Evolutionary conservation across 768 basidiomycete genomes (phyloP), one percentile per base, ranked within the genome.

Genomic region (Boletus subcaerulescens): DNA sequence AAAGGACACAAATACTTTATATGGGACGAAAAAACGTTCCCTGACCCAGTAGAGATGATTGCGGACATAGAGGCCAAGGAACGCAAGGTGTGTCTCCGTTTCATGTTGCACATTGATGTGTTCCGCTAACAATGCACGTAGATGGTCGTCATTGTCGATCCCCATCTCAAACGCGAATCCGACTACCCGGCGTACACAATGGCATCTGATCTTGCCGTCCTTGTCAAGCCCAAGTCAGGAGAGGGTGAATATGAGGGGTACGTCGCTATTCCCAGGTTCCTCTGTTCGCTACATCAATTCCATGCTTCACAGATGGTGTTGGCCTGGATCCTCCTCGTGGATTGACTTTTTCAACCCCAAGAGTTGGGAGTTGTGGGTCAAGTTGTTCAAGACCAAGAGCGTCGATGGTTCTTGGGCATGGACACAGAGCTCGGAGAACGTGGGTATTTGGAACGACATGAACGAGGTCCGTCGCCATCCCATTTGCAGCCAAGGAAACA

Each of bases 371-470:
- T 93, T 93, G 86, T 99, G 95, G 95, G 86, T 78, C 55, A 76
- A 78, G 5, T 76, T 96, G 55, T 98, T 97, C 78, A 87, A 87
- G 71, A 77, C 76, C 10, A 71, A 77, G 57, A 71, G 75, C 45
- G 73, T 76, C 32, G 73, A 77, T 56, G 81, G 77, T 44, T 73
- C 77, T n/a, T 92, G 85, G 82, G 75, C 83, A 8, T 92, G 91
- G 88, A 82, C 77, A 0, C 73, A 90, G 58, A 90, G 94, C 60
- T 93, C 92, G 3, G 83, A 86, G 31, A 82, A 84, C 60, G 81
- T 98, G 14, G 87, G 87, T 69, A 93, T 98, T 61, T 99, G 97
- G 97, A 98, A 98, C 68, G 97, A 99, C 67, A 99, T 99, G 97
- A 98, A 98, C 61, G 97, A 98, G 83, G 93, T 93, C 48, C 9